phyloP scores from a whole-genome alignment of 1,284 basidiomycete species.

The Coniferiporia sulphurascens region DNA sequence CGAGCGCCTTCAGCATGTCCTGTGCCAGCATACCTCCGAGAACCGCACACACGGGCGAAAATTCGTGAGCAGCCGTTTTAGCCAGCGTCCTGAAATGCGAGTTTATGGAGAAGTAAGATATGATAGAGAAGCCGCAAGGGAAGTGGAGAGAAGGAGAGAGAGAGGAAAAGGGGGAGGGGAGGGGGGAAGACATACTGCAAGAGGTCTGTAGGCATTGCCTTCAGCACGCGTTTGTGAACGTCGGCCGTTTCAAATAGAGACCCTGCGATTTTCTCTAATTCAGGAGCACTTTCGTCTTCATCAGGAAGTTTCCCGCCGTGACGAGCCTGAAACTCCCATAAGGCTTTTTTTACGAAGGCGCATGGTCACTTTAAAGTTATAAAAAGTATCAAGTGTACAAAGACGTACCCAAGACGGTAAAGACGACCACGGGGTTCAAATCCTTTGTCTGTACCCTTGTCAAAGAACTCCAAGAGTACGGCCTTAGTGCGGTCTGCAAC shows the following conservation, averaged over 20 bases:
- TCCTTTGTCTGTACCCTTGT: slow-evolving; percentile 75
- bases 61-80: slow-evolving; percentile 75
- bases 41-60: slow-evolving; percentile 87
- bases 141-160: background rate
- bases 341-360: slow-evolving; percentile 39
- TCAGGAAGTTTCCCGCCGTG: slow-evolving; percentile 57
- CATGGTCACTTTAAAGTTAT: slow-evolving; percentile 13
- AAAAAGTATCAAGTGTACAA: background rate
- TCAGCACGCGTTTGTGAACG: slow-evolving; percentile 65
- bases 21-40: slow-evolving; percentile 93
- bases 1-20: slow-evolving; percentile 89
- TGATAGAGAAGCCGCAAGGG: slow-evolving; percentile 1
- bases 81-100: slow-evolving; percentile 46
- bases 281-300: slow-evolving; percentile 41
- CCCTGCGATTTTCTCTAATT: slow-evolving; percentile 60
- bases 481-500: slow-evolving; percentile 58
- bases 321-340: slow-evolving; percentile 78
- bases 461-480: slow-evolving; percentile 61
- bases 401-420: slow-evolving; percentile 65
- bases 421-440: slow-evolving; percentile 66
- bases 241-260: slow-evolving; percentile 55
- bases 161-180: background rate
- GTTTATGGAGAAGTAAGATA: slow-evolving; percentile 5
- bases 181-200: slow-evolving; percentile 46
- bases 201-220: slow-evolving; percentile 48